Conservation (phyloP, 2,329 filamentous ascomycete genomes). For the Neoarthrinium moseri region DNA sequence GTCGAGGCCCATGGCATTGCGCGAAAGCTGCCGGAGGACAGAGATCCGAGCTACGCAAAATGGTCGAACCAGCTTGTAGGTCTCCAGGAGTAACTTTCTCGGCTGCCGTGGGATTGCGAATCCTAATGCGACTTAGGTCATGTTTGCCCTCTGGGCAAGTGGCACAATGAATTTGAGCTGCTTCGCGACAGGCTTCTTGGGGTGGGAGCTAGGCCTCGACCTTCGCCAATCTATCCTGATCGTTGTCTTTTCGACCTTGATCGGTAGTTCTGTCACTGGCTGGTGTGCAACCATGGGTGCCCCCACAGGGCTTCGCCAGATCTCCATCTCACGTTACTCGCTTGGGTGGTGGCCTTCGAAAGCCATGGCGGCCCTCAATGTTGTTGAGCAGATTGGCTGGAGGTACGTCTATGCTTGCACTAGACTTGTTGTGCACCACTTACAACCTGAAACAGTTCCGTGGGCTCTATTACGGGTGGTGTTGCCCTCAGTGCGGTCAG, state of each 20-base stretch:
- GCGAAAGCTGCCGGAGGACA: constrained; percentile 43
- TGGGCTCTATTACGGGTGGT: constrained; percentile 43
- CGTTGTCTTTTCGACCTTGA: constrained; percentile 43
- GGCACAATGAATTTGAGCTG: constrained; percentile 50
- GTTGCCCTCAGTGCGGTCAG: constrained; percentile 45
- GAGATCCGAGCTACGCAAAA: constrained; percentile 31
- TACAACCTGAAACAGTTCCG: no score
- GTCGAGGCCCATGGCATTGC: constrained; percentile 46
- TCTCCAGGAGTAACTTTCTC: constrained; percentile 20
- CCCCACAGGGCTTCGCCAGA: constrained; percentile 48
- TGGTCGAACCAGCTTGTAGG: constrained; percentile 34
- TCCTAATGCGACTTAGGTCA: no score
- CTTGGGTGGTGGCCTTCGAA: constrained; percentile 52
- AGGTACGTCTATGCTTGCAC: constrained; percentile 41
- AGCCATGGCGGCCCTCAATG: constrained; percentile 47
- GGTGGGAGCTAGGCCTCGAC: constrained; percentile 45
- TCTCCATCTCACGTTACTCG: constrained; percentile 47
- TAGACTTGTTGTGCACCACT: not conserved
- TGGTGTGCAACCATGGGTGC: constrained; percentile 51
- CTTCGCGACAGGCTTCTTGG: constrained; percentile 51
- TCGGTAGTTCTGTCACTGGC: constrained; percentile 42
- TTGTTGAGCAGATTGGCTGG: constrained; percentile 49
- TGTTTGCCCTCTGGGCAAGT: constrained; percentile 52
- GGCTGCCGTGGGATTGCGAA: constrained; percentile 18
- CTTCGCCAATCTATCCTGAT: constrained; percentile 42